Evolutionary conservation across 1,284 basidiomycete genomes (phyloP), one percentile per base, ranked within the genome.

Genomic region (Sparassis latifolia): DNA sequence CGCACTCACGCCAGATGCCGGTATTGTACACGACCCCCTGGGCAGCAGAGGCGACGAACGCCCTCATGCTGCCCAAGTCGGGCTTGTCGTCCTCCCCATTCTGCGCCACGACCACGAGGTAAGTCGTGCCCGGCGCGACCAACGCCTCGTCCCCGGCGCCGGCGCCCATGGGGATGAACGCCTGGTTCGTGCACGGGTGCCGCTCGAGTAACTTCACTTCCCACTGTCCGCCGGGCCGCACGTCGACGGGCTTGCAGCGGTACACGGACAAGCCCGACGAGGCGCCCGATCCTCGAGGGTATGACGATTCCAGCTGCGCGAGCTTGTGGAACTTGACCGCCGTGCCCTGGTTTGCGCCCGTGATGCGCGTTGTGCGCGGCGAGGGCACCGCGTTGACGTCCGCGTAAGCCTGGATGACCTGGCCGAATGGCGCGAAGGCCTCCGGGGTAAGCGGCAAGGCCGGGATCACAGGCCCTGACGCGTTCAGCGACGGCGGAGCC

Each of bases 251-350:
- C 52, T 78, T 71, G 66, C 85, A 89, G 43, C 88, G 74, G 62
- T 89, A 91, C 29, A 89, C 78, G 0, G 88, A 89, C 44, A 94
- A 69, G 1, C 83, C 81, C 29, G 78, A 57, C 6, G 84, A 81
- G 10, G 85, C 86, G 3, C 71, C 68, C 10, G 68, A 56, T 9
- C 66, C 76, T 1, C 67, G 57, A 0, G 84, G 79, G 66, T 93
- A 95, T 2, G 77, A 80, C 4, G 82, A 76, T 20, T 71, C 67
- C 35, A 91, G 68, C 3, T 82, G 70, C 2, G 89, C 79, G 30
- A 97, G 77, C 65, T 92, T 88, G 72, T 96, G 90, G 70, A 88
- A 96, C 69, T 97, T 97, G 58, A 69, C 76, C 0, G 94, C 95
- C 1, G 91, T 90, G 38, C 89, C 92, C 60, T 82, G 86, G 68